These are phyloP conservation scores for Fraxinus anomala DNA, from an alignment of 257 asterid species.

Conservation along the genomic window DNA sequence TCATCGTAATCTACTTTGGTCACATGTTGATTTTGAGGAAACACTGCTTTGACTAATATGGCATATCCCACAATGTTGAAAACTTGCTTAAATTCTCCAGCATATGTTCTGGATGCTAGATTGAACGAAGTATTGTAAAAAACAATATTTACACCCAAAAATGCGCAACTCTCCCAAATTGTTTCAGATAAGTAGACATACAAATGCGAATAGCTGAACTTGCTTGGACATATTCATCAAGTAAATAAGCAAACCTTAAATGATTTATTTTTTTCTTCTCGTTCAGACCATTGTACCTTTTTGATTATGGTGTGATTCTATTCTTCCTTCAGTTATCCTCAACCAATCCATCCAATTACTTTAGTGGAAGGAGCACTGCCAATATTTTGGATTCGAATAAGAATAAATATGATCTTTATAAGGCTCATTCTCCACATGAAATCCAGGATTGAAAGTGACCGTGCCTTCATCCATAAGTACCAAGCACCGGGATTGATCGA, in stretches of 20 bases:
- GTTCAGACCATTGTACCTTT: not conserved
- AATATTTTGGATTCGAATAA: not conserved
- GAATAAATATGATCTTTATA: not conserved
- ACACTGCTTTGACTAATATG: conserved; percentile 88
- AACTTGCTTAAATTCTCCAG: conserved; percentile 67
- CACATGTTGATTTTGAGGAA: conserved; percentile 92
- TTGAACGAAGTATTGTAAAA: not conserved
- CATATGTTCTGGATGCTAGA: conserved; percentile 92
- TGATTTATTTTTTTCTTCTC: not conserved
- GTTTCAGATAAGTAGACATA: no score
- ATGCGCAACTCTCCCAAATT: no score
- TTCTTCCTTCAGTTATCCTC: not conserved
- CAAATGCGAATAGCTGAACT: not conserved
- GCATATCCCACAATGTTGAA: conserved; percentile 94
- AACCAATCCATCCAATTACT: not conserved
- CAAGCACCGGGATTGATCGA: no score
- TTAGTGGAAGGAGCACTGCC: not conserved
- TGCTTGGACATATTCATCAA: not conserved
- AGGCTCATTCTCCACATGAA: not conserved
- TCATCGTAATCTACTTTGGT: conserved; percentile 87
- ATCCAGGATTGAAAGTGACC: no score
- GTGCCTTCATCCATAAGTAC: no score
- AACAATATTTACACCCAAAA: no score
- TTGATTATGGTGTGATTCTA: not conserved
- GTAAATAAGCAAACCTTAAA: not conserved